Percentiles rank a stretch among this genome's conserved stretches.
Evolutionary conservation across 2,329 filamentous ascomycete genomes (phyloP).

Genomic region (Penicillium sp.): DNA sequence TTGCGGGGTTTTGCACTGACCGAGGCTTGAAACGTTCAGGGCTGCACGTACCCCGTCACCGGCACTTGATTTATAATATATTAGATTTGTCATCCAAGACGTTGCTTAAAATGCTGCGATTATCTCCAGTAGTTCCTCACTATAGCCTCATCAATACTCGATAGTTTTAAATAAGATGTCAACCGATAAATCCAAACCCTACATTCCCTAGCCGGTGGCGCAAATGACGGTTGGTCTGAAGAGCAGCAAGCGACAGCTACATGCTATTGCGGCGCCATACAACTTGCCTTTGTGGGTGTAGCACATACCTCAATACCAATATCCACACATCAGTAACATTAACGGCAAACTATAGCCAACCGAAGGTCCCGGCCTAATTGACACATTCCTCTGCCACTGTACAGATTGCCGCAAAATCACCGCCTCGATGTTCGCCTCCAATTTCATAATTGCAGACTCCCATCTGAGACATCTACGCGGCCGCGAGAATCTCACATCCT

Average conservation of each 20-base stretch:
- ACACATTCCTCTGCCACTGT: constrained; percentile 61
- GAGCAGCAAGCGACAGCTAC: constrained; percentile 15
- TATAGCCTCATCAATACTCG: neutral
- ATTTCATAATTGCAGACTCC: constrained; percentile 53
- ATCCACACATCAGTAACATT: neutral
- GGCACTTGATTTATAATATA: too few species aligned
- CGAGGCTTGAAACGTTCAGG: too few species aligned
- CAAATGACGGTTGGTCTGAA: constrained; percentile 15
- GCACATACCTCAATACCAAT: neutral
- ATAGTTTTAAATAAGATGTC: neutral
- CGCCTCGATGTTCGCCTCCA: constrained; percentile 62
- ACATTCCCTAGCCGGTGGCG: constrained; percentile 12
- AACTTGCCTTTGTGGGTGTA: constrained; percentile 13
- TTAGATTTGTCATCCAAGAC: too few species aligned
- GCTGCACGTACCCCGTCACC: too few species aligned
- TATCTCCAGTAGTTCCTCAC: neutral
- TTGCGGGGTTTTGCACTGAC: too few species aligned
- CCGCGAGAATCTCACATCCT: constrained; percentile 51
- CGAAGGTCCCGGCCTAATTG: constrained; percentile 35
- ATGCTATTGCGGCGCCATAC: constrained; percentile 18
- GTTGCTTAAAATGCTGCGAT: neutral
- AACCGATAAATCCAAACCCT: constrained; percentile 7
- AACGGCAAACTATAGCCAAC: constrained; percentile 7
- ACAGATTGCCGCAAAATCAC: constrained; percentile 63
- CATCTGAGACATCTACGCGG: constrained; percentile 54